Percentiles rank a stretch among this genome's conserved stretches.
Evolutionary conservation across 345 rosid genomes (phyloP).

Genomic region (Lepidium sativum): DNA sequence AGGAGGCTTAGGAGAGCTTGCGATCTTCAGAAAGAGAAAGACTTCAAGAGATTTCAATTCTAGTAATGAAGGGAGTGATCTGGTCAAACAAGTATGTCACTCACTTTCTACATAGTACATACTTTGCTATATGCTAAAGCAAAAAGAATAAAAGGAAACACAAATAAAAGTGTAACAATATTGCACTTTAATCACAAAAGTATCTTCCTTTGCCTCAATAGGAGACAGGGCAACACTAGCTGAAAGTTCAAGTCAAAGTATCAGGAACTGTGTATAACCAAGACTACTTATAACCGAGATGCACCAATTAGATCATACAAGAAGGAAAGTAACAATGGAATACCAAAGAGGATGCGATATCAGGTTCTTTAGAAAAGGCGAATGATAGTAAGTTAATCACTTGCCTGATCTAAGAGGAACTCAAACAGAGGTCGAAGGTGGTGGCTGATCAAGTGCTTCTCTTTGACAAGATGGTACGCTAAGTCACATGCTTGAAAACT

Average conservation of each 20-base stretch:
- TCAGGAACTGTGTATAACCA: background rate
- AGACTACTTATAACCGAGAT: background rate
- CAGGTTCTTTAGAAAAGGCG: background rate
- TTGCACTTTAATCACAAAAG: background rate
- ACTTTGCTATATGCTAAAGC: background rate
- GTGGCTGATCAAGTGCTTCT: slow-evolving; percentile 50
- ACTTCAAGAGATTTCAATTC: background rate
- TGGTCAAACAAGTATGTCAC: background rate
- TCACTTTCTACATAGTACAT: background rate
- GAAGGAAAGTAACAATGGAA: background rate
- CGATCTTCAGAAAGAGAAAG: background rate
- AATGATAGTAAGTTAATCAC: slow-evolving; percentile 6
- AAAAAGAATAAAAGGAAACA: background rate
- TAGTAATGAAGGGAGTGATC: background rate
- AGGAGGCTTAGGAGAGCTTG: background rate
- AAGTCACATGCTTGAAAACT: slow-evolving; percentile 69
- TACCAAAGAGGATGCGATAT: background rate
- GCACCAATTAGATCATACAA: background rate
- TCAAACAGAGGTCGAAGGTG: slow-evolving; percentile 50
- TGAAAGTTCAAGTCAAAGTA: background rate
- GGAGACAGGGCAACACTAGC: background rate
- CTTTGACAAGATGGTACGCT: slow-evolving; percentile 43
- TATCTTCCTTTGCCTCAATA: background rate
- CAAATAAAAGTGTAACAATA: background rate
- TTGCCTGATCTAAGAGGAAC: slow-evolving; percentile 91